Base-by-base conservation (phyloP, 2,329 filamentous ascomycete genomes). In the Parafenestella ontariensis region DNA sequence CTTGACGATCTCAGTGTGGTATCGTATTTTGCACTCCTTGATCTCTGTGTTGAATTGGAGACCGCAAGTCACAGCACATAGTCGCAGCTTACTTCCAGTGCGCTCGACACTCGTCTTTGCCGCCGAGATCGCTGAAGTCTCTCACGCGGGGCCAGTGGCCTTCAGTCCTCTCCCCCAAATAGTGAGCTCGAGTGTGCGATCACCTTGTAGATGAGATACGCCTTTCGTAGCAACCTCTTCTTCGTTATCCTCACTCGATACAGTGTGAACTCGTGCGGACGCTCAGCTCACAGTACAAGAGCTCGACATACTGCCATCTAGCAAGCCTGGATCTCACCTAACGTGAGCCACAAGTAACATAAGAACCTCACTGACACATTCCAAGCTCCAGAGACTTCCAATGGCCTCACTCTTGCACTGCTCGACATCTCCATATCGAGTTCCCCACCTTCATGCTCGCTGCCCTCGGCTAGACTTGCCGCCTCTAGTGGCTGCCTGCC, bases 401-500 rank as follows among this genome's bases (percentile, higher is more conserved):
- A 15, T 11, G 10, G 7, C 11, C 41, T 44, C 23, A 18, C 18
- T 13, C 9, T 39, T 18, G 18, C 13, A 15, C 28, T n/a, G 11
- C 29, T 31, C 21, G 21, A 7, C 18, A 44, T 26, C 11, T 11
- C 5, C 37, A 39, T 20, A 42, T 36, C 15, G 28, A 9, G 4
- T 41, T 36, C 26, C 42, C 15, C 8, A 36, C 24, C 33, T 37
- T 33, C 43, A 47, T 17, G 11, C 39, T 47, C 42, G 37, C 43
- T 51, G 52, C 40, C 43, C 24, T 46, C 43, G 47, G 52, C 52
- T 47, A 47, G 29, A 43, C 23, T 44, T 55, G 52, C 52, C 47
- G 43, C 26, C 5, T 10, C n/a, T 20, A 39, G 13, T 36, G 40
- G 41, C 24, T 49, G 39, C 39, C 47, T 49, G 21, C 17, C 9